Base-by-base conservation (phyloP, 2,329 filamentous ascomycete genomes). In the Cladosporium colombiae region DNA sequence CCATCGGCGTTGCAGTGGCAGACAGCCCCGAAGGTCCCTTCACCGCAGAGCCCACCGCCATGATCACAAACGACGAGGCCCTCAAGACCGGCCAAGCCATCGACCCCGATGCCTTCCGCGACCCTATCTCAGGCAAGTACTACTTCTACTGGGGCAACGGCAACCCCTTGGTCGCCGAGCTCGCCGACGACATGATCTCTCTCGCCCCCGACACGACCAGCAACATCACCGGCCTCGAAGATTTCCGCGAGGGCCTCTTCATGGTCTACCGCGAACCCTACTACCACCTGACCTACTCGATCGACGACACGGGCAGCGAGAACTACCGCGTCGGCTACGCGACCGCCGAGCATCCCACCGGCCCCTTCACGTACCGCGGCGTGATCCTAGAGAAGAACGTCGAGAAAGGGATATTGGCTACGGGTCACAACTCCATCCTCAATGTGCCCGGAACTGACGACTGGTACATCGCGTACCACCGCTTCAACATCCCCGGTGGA, bases 391-490 rank as follows among this genome's bases (percentile, higher is more conserved):
- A 80, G 63, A 82, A 83, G 73, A 76, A 82, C 49, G 64, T 68
- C 0, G 72, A 73, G 0, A 71, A 78, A 61, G 81, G 79, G 0
- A 82, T 84, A n/a, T 71, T 83, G 6, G 81, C 74, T 0, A 82
- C 81, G 0, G 82, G 81, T 0, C 80, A 82, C 66, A 78, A 80
- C 69, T 82, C 80, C 0, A 77, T 83, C 3, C 68, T 83, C 21
- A 81, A 82, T 49, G 76, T 83, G 1, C 81, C 81, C 0, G 79
- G 77, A 0, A 82, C 81, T 0, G 81, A 84, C 67, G 76, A 82
- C 27, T 84, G 82, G 82, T 82, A 81, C 65, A 83, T 84, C 35
- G 81, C 77, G 0, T 84, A 84, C 58, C 82, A 84, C 67, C 77
- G 82, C 1, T 83, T 84, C 65, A 74, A 70, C 3, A 83, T 83